Conservation (phyloP, 2,329 filamentous ascomycete species). For the Huntiella moniliformis region DNA sequence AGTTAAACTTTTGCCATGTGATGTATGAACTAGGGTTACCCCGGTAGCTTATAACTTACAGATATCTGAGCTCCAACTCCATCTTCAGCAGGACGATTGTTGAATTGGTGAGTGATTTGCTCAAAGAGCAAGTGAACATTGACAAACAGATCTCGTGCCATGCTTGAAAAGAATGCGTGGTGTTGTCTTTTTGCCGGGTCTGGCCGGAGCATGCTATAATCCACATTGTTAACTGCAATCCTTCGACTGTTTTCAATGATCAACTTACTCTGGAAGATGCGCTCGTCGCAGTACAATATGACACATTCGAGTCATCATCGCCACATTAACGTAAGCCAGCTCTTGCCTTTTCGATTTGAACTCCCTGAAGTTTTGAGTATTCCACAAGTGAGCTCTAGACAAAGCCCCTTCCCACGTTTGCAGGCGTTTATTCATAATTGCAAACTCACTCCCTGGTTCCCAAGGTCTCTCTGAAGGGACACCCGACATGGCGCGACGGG, state of each 20-base stretch:
- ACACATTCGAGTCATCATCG: conserved; percentile 35
- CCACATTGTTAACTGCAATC: background rate
- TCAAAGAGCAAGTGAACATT: conserved; percentile 5
- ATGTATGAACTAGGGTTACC: background rate
- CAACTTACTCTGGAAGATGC: conserved; percentile 29
- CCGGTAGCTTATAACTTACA: conserved; percentile 19
- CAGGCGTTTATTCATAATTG: conserved; percentile 24
- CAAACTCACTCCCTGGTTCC: conserved; percentile 30
- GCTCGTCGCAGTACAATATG: conserved; percentile 36
- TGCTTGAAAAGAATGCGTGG: background rate
- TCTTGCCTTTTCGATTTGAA: conserved; percentile 31
- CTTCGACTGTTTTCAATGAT: background rate
- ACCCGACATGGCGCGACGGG: conserved; percentile 13
- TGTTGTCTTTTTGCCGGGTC: conserved; percentile 3
- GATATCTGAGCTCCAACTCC: conserved; percentile 35
- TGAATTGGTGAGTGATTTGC: conserved; percentile 24
- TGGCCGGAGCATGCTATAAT: conserved; percentile 1
- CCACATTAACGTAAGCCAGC: conserved; percentile 34
- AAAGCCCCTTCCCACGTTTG: conserved; percentile 29
- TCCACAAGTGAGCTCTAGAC: conserved; percentile 30
- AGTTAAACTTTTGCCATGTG: background rate
- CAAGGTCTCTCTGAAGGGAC: conserved; percentile 19
- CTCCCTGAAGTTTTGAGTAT: conserved; percentile 22
- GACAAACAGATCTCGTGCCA: background rate
- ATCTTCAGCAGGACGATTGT: conserved; percentile 26